phyloP scores from a whole-genome alignment of 2,329 filamentous ascomycete species.

The Penicillium sp. region DNA sequence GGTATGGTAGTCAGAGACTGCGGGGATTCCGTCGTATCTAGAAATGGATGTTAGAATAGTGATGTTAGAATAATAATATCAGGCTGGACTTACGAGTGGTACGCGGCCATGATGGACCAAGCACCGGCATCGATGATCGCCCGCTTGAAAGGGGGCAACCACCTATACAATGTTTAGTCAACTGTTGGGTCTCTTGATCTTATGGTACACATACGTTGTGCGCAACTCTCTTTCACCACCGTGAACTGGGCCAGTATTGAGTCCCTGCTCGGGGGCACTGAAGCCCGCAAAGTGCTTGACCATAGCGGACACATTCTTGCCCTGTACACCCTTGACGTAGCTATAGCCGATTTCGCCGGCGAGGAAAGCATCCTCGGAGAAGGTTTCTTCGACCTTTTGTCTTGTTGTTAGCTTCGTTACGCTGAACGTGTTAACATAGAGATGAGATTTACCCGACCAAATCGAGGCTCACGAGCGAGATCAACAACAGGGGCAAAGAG shows the following conservation, averaged over 20 bases:
- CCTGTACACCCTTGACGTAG: constrained; percentile 62
- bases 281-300: constrained; percentile 76
- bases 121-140: constrained; percentile 70
- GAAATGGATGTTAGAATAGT: neutral
- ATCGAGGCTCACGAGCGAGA: constrained; percentile 69
- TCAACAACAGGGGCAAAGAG: constrained; percentile 71
- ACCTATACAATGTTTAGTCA: constrained; percentile 22
- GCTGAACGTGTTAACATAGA: neutral
- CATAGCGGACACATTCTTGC: constrained; percentile 65
- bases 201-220: constrained; percentile 53
- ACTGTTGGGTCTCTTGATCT: neutral
- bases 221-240: constrained; percentile 57
- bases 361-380: constrained; percentile 67
- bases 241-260: constrained; percentile 65
- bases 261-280: constrained; percentile 67
- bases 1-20: constrained; percentile 64
- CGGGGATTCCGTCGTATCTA: constrained; percentile 68
- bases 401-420: neutral
- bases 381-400: constrained; percentile 64
- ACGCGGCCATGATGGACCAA: constrained; percentile 70
- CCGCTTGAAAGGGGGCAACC: constrained; percentile 63
- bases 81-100: constrained; percentile 54
- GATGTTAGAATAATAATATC: neutral
- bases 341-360: constrained; percentile 67
- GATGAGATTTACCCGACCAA: constrained; percentile 54